phyloP scores from a whole-genome alignment of 306 rosid species.

The Ormosia semicastrata region DNA sequence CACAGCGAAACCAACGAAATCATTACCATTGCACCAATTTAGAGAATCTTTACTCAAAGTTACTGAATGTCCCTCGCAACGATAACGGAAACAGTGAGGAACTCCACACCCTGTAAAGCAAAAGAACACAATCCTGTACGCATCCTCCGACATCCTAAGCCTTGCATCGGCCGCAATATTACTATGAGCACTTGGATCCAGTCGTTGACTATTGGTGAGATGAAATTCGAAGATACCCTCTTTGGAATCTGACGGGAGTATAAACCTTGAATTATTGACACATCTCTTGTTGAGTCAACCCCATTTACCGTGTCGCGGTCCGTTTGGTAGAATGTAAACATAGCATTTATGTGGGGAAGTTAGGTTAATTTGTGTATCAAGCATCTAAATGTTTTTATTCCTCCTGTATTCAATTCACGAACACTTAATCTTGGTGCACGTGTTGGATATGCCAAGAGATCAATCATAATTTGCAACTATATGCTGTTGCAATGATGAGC shows the following conservation, averaged over 20 bases:
- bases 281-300: too few relatives aligned
- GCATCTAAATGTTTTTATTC: too few relatives aligned
- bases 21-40: background rate
- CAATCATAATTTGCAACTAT: too few relatives aligned
- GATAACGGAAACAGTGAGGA: conserved; percentile 20
- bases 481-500: too few relatives aligned
- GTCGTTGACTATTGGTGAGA: conserved; percentile 25
- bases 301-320: too few relatives aligned
- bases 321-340: too few relatives aligned
- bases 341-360: too few relatives aligned
- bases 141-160: background rate
- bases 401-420: too few relatives aligned
- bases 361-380: too few relatives aligned
- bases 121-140: background rate
- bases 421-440: too few relatives aligned
- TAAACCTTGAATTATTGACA: background rate
- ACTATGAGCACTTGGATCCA: background rate
- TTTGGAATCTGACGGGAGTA: background rate
- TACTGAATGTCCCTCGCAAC: background rate
- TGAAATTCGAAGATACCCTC: conserved; percentile 13
- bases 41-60: background rate
- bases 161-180: background rate
- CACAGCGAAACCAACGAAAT: conserved; percentile 2
- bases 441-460: too few relatives aligned
- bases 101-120: conserved; percentile 30